Conservation (phyloP, 2,329 filamentous ascomycete species). For the Alternaria conjuncta region DNA sequence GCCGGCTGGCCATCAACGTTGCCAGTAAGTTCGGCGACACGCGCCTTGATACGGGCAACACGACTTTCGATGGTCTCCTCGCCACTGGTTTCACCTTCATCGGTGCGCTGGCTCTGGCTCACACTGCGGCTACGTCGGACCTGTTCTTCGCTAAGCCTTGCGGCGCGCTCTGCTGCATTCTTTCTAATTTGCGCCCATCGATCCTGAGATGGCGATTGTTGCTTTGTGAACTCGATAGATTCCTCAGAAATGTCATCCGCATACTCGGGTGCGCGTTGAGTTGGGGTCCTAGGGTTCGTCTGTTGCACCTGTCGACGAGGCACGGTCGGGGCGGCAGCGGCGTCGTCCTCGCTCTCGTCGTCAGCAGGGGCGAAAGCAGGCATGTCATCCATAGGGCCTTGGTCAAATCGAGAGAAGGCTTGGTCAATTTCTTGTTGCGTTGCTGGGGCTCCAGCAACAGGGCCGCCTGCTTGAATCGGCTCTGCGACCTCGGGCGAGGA, state of each 20-base stretch:
- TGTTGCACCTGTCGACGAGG: slow-evolving; percentile 32
- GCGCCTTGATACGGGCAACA: slow-evolving; percentile 95
- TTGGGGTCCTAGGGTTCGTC: slow-evolving; percentile 22
- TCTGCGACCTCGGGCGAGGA: slow-evolving; percentile 26
- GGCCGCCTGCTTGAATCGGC: slow-evolving; percentile 53
- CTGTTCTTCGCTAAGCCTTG: slow-evolving; percentile 70
- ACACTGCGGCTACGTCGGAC: slow-evolving; percentile 62
- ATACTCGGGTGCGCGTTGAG: slow-evolving; percentile 20
- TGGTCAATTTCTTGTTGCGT: slow-evolving; percentile 65
- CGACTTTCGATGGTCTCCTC: slow-evolving; percentile 98
- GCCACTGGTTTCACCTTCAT: slow-evolving; percentile 89
- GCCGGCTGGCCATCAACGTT: slow-evolving; percentile 39
- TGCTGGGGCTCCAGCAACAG: slow-evolving; percentile 63
- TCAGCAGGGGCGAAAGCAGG: slow-evolving; percentile 76
- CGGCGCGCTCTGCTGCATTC: slow-evolving; percentile 85
- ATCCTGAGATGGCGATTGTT: slow-evolving; percentile 63
- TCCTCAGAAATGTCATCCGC: slow-evolving; percentile 51
- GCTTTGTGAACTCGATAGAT: slow-evolving; percentile 48
- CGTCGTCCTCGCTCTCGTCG: slow-evolving; percentile 45
- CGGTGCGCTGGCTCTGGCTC: slow-evolving; percentile 64
- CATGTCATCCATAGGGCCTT: slow-evolving; percentile 85
- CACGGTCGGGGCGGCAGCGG: slow-evolving; percentile 25
- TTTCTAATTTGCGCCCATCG: slow-evolving; percentile 96
- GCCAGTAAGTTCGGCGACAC: slow-evolving; percentile 90
- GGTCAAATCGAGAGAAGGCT: slow-evolving; percentile 77